Percentiles rank a stretch among this genome's conserved stretches.
These are phyloP conservation scores for Xylaria sp. DNA, from an alignment of 2,329 filamentous ascomycete species.

Conservation along the genomic window DNA sequence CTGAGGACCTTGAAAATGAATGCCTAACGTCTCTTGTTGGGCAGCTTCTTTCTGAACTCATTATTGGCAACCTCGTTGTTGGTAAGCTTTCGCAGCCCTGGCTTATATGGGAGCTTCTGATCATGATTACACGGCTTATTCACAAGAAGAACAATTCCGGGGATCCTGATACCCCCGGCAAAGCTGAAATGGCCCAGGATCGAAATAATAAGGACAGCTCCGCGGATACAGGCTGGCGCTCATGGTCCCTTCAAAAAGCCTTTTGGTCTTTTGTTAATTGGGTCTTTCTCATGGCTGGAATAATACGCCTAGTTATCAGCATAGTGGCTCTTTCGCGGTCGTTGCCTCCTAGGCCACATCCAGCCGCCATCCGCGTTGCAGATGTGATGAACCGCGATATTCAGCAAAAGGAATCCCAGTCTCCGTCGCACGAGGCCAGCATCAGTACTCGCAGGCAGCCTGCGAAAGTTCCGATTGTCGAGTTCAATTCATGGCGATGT, in stretches of 20 bases:
- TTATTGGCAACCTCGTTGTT: slow-evolving; percentile 80
- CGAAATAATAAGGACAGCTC: slow-evolving; percentile 4
- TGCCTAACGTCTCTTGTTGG: slow-evolving; percentile 83
- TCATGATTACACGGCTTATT: slow-evolving; percentile 65
- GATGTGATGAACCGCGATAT: slow-evolving; percentile 36
- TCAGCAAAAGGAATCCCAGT: slow-evolving; percentile 32
- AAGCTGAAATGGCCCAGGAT: slow-evolving; percentile 11
- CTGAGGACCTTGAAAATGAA: slow-evolving; percentile 87
- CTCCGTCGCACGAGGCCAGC: slow-evolving; percentile 25
- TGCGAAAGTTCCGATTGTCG: slow-evolving; percentile 68
- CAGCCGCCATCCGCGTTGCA: slow-evolving; percentile 32
- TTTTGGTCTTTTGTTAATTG: slow-evolving; percentile 65
- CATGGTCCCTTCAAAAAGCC: slow-evolving; percentile 52
- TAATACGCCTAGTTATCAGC: slow-evolving; percentile 68
- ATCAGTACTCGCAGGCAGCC: slow-evolving; percentile 23
- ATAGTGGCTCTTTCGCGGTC: slow-evolving; percentile 72
- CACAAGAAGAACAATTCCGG: slow-evolving; percentile 36
- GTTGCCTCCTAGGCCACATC: slow-evolving; percentile 58
- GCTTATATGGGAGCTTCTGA: slow-evolving; percentile 85
- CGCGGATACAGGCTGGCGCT: slow-evolving; percentile 19
- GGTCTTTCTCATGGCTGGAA: slow-evolving; percentile 60
- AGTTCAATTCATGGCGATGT: slow-evolving; percentile 79
- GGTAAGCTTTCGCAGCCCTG: slow-evolving; percentile 85
- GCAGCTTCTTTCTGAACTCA: slow-evolving; percentile 88
- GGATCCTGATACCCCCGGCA: slow-evolving; percentile 16